These are phyloP conservation scores for Linum usitatissimum DNA, from an alignment of 345 rosid genomes.

Conservation along the genomic window DNA sequence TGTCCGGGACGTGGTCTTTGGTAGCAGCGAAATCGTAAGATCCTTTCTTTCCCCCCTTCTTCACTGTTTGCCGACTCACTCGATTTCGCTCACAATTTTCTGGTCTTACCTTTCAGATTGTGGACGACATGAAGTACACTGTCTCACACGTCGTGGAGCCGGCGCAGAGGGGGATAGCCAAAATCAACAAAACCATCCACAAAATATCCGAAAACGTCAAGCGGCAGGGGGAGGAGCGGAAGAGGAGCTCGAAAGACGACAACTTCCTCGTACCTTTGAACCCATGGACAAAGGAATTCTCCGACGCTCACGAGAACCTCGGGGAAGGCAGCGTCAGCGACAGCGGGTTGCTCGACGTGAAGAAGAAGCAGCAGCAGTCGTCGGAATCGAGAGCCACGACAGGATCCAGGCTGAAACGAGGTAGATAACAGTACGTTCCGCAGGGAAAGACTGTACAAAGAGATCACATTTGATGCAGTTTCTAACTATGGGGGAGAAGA, in stretches of 20 bases:
- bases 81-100: neutral
- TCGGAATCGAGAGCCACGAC: conserved; percentile 27
- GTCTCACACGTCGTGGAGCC: conserved; percentile 97
- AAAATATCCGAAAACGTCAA: conserved; percentile 85
- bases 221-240: conserved; percentile 52
- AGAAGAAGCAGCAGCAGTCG: conserved; percentile 43
- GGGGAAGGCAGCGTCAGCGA: conserved; percentile 83
- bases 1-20: conserved; percentile 89
- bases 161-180: conserved; percentile 90
- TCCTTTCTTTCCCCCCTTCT: no score
- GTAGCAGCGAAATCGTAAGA: conserved; percentile 94
- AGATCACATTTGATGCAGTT: conserved; percentile 3
- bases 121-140: conserved; percentile 96
- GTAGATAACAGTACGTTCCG: conserved; percentile 28
- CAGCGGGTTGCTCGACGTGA: conserved; percentile 53
- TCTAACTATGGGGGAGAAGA: conserved; percentile 1
- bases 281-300: conserved; percentile 67
- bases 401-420: conserved; percentile 26
- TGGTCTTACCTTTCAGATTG: conserved; percentile 43
- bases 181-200: conserved; percentile 73
- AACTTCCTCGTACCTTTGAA: conserved; percentile 69
- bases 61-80: no score
- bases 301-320: conserved; percentile 58
- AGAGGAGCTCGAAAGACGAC: conserved; percentile 71
- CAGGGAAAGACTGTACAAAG: neutral